Base-by-base conservation (phyloP, 148 eudicot genomes). In the Vaccinium myrtillus region DNA sequence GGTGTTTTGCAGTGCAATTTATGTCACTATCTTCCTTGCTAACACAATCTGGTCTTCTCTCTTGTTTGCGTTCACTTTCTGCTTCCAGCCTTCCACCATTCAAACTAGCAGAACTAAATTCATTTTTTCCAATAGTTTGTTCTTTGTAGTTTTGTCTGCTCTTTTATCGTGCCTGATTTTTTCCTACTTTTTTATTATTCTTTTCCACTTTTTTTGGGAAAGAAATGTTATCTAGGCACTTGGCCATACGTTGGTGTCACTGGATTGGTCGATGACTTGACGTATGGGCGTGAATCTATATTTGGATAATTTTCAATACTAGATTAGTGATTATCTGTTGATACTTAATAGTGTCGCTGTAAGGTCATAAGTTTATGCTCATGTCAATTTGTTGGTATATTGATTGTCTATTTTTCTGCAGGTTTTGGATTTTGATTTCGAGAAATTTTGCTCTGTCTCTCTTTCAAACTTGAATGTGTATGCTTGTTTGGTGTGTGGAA, bases 371-470 rank as follows among this genome's bases (percentile, higher is more conserved):
- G 18, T 15, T 71, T 48, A 77, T 11, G 6, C 56, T 12, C 4
- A 9, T 54, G 51, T 82, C 83, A 25, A 84, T 61, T 58, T 81
- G 36, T 76, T 50, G 13, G 27, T 69, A 69, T 69, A 27, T 69
- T 69, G 1, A 13, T 13, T 30, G 39, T 69, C 43, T 69, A 13
- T 69, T 69, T 69, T 13, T 54, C 27, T 89, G 87, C 90, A 97
- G 99, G 99, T 93, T 84, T 85, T 97, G 86, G 99, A 97, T 91
- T 97, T 97, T 87, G 99, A 97, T 84, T 97, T 97, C 70, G 99
- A 97, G 88, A 97, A 95, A 85, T 94, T 93, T 81, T 97, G 98
- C 82, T 97, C 98, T 0, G 96, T 97, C 53, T 97, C 99, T 67
- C 91, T 95, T 15, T 92, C 98, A 32, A 97, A 97, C 89, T 88